Conservation (phyloP, 2,329 filamentous ascomycete species). For the Microdochium bolleyi region DNA sequence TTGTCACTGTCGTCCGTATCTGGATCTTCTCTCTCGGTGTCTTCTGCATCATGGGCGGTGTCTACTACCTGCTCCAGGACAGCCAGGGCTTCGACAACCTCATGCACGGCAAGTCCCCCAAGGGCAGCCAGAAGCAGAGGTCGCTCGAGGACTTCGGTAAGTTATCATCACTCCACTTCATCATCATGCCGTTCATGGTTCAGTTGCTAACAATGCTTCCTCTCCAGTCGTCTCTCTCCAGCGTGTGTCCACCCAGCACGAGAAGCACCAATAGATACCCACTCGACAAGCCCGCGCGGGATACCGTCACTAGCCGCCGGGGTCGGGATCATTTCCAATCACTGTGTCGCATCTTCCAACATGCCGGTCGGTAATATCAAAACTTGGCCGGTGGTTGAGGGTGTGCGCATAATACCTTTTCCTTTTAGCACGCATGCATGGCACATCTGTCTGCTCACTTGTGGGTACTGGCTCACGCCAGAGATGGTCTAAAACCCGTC, state of each 20-base stretch:
- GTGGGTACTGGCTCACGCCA: neutral
- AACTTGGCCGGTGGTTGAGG: constrained; percentile 13
- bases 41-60: constrained; percentile 70
- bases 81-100: constrained; percentile 80
- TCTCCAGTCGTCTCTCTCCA: constrained; percentile 77
- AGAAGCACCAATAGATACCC: constrained; percentile 63
- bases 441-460: neutral
- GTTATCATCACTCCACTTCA: constrained; percentile 27
- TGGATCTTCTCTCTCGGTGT: constrained; percentile 90
- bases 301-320: constrained; percentile 1
- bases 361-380: neutral
- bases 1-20: constrained; percentile 78
- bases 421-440: constrained; percentile 17
- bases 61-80: constrained; percentile 76
- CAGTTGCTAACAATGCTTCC: constrained; percentile 35
- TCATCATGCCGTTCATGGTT: neutral
- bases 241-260: constrained; percentile 85
- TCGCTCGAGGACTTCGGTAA: constrained; percentile 85
- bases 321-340: neutral
- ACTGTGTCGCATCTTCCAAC: constrained; percentile 14
- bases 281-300: constrained; percentile 12
- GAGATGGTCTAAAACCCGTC: neutral
- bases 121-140: constrained; percentile 75
- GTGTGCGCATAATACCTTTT: constrained; percentile 25
- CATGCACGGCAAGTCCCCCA: constrained; percentile 83